Evolutionary conservation across 2,329 filamentous ascomycete genomes (phyloP), one percentile per base, ranked within the genome.

Genomic region (Paracoccidioides brasiliensis): DNA sequence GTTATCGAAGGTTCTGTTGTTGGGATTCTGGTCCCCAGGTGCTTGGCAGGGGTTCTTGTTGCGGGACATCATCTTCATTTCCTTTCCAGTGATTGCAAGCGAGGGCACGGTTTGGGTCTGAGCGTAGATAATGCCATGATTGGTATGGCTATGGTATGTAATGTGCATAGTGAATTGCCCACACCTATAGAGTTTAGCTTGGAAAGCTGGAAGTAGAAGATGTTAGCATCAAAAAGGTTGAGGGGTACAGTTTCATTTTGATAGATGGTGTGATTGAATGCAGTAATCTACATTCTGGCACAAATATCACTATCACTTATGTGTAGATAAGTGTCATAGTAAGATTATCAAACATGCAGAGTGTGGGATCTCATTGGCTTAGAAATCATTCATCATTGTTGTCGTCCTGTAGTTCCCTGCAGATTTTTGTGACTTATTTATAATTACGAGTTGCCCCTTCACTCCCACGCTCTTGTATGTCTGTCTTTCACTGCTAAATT

Each of bases 31-130:
- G 49, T 69, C 71, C 35, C 72, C 71, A 1, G 57, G 57, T 38
- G 70, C 69, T 49, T 70, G 69, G 66, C 69, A 70, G 51, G 71
- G 72, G 0, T 70, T 73, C 56, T 69, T 68, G 68, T 74, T 3
- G 69, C 69, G 2, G 72, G 72, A 5, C 68, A 73, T 56, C 72
- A 74, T 62, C 56, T 73, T 55, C 72, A 74, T 62, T 74, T 73
- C 55, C 63, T 74, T 51, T 63, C 67, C 7, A 61, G 64, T 30
- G 69, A 71, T 43, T 59, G 66, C 30, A 67, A 55, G 4, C 61
- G 64, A 2, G 74, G 73, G 0, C 73, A 74, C 66, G 67, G 74
- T 8, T 57, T 74, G 44, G 70, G 73, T 54, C 54, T 73, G 14
- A 61, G 60, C 50, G 65, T 67, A 10, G 62, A 64, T 33, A 59